Percentiles rank a stretch among this genome's conserved stretches.
Conservation (phyloP, 1,284 basidiomycete species). For the Ceratobasidium sp. region DNA sequence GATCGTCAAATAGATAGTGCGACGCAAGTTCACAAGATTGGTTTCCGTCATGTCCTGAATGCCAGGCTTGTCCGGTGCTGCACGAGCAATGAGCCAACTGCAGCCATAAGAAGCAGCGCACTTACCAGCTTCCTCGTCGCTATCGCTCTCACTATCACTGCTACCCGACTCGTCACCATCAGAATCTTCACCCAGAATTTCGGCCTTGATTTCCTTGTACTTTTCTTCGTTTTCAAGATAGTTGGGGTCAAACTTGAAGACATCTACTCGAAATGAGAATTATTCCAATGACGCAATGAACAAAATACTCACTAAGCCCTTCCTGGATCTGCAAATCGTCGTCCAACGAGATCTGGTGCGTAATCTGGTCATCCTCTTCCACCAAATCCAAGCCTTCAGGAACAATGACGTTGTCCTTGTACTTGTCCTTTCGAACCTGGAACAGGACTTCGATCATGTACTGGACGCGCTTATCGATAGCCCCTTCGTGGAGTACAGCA, state of each 20-base stretch:
- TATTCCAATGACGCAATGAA: background rate
- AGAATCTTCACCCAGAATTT: constrained; percentile 87
- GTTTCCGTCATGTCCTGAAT: constrained; percentile 96
- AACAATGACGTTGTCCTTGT: constrained; percentile 96
- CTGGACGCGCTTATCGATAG: constrained; percentile 94
- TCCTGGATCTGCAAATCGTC: constrained; percentile 95
- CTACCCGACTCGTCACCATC: constrained; percentile 56
- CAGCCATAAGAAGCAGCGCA: constrained; percentile 20
- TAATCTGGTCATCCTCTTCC: constrained; percentile 97
- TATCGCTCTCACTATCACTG: constrained; percentile 59
- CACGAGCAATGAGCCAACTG: constrained; percentile 13
- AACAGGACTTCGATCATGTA: constrained; percentile 99
- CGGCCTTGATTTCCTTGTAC: constrained; percentile 88
- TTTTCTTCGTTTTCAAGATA: constrained; percentile 93
- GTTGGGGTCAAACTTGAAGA: constrained; percentile 94
- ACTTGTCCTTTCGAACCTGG: constrained; percentile 97
- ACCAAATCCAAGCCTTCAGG: constrained; percentile 95
- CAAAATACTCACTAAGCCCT: constrained; percentile 77
- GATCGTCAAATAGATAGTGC: constrained; percentile 96
- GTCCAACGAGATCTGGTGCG: constrained; percentile 90
- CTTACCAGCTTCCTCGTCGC: constrained; percentile 57
- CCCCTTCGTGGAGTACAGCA: constrained; percentile 93
- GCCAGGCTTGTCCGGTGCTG: constrained; percentile 77
- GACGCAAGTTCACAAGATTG: constrained; percentile 92
- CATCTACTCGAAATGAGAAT: constrained; percentile 60